Base-by-base conservation (phyloP, 1,284 basidiomycete species). In the Tilletia walkeri region DNA sequence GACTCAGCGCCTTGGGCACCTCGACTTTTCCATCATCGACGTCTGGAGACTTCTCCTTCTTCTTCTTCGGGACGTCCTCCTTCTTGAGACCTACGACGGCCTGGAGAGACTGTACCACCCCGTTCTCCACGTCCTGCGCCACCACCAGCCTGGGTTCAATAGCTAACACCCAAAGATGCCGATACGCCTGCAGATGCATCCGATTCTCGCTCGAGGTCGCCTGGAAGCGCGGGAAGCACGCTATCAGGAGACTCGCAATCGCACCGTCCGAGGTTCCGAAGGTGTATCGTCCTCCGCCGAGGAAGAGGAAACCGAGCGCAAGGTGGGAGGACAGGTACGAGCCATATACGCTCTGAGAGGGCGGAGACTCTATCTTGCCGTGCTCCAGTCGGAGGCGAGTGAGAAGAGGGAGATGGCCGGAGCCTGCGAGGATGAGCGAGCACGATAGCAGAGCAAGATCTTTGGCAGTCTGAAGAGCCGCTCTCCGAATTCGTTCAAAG, bases 341-440 rank as follows among this genome's bases (percentile, higher is more conserved):
- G 0, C 94, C 94, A 79, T 96, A 99, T 71, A 63, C 59, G 12
- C 18, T 38, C 38, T 63, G 59, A 4, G 59, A 63, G n/a, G 59
- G 59, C 18, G 73, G 70, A 39, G 71, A 61, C 9, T 75, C 90
- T 80, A 92, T 91, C 86, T 93, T 90, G n/a, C 94, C 95, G 80
- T 95, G 97, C 3, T 92, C 90, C 79, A 92, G 90, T 34, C 96
- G 89, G 14, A 98, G 87, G n/a, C 94, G 88, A 39, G 93, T 89
- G 36, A 99, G 86, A 73, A 93, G 91, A 67, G 91, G 91, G 59
- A 98, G 89, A 82, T 99, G 94, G 12, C 96, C 96, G 0, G 94
- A 96, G 2, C 96, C 96, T 0, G 94, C 92, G 91, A 98, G 94
- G 66, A 98, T 91, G 86, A 95, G 91, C 75, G 90, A 98, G 94